A percentile compares a stretch with the other conserved stretches of the same genome.
Evolutionary conservation across 352 stramenopile genomes (phyloP).

Genomic region (Paralagenidium karlingii): DNA sequence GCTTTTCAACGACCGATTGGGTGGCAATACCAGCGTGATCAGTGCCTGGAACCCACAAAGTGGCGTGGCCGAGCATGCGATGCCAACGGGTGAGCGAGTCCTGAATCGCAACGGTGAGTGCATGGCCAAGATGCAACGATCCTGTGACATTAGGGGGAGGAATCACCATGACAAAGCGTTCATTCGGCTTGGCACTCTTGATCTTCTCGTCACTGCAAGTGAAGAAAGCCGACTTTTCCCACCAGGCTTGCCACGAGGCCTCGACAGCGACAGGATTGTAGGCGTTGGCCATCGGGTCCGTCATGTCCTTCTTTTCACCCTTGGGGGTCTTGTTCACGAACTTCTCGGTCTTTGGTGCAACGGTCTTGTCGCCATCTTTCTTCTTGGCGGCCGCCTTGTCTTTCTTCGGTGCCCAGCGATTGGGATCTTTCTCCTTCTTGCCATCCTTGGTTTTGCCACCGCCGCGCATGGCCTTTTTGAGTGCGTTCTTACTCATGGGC

Average conservation of each 20-base stretch:
- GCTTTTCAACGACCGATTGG: constrained; percentile 88
- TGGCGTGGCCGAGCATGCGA: constrained; percentile 95
- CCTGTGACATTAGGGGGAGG: constrained; percentile 77
- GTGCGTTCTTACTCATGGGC: constrained; percentile 90
- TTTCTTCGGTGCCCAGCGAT: constrained; percentile 79
- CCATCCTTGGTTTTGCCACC: constrained; percentile 72
- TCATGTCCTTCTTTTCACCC: constrained; percentile 92
- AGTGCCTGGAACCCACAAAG: constrained; percentile 95
- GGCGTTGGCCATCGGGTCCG: constrained; percentile 77
- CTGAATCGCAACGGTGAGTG: constrained; percentile 96
- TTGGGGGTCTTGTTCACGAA: constrained; percentile 93
- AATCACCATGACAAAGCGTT: constrained; percentile 98
- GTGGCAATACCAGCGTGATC: constrained; percentile 99
- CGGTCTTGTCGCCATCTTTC: constrained; percentile 40
- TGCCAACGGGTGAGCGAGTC: constrained; percentile 97
- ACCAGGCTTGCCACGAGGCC: constrained; percentile 98
- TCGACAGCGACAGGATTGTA: constrained; percentile 97
- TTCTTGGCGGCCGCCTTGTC: constrained; percentile 80
- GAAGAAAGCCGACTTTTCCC: constrained; percentile 95
- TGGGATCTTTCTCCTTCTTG: constrained; percentile 93
- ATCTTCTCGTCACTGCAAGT: constrained; percentile 83
- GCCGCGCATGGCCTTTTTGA: constrained; percentile 88
- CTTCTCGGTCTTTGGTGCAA: constrained; percentile 9
- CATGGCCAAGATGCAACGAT: constrained; percentile 96
- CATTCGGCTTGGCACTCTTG: constrained; percentile 47